Evolutionary conservation across 345 rosid genomes (phyloP), one percentile per base, ranked within the genome.

Genomic region (Chamaenerion angustifolium): DNA sequence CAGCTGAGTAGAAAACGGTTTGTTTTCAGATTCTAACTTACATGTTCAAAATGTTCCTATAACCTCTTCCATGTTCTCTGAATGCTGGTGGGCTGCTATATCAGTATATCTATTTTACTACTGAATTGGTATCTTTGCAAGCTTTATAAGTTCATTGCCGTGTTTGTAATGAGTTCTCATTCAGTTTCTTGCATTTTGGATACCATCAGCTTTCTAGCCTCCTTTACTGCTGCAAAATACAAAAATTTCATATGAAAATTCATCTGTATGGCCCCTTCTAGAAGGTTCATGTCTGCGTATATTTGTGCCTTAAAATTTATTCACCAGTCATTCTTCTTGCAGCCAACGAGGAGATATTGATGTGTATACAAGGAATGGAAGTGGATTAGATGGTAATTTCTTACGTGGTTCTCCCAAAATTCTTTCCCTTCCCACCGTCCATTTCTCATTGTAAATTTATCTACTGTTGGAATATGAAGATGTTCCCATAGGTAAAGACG

Each of bases 281-380:
- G 8, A 16, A 13, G 8, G 40, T 49, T 49, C 40, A 1, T 31
- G 12, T 31, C 54, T 15, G 42, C 5, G 27, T 23, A 17, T 17
- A 13, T 12, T 12, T 25, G 12, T 35, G 37, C 23, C 18, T 16
- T 12, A 27, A 16, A 8, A 11, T 3, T 17, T n/a, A 18, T 49
- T 49, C 12, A 48, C 11, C 45, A 59, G 55, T 60, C 10, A 31
- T 31, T 31, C 27, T 64, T 58, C 63, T 62, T 76, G 64, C 79
- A 92, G 98, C 66, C 88, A 67, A 52, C 77, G 82, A 74, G 77
- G 77, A 57, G 84, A 76, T 12, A 61, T 56, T 56, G 52, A 25
- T 54, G 19, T 64, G 58, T 56, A 73, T 40, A 66, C 58, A 64
- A 62, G 65, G 50, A 63, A 55, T 52, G 58, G 51, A 57, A 66